Evolutionary conservation across 257 asterid genomes (phyloP), one percentile per base, ranked within the genome.

Genomic region (Primulina tabacum): DNA sequence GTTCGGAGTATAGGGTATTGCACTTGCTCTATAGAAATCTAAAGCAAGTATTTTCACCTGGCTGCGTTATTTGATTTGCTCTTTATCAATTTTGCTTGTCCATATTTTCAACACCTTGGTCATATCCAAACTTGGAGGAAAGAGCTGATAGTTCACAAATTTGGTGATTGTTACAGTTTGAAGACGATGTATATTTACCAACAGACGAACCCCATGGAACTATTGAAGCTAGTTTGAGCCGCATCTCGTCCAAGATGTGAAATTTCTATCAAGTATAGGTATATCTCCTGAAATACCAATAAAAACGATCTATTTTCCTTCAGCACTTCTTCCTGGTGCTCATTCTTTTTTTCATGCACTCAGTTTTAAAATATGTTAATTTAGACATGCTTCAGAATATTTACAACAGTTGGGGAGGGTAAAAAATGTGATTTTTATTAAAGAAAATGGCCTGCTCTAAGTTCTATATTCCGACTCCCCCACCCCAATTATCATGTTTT

Each of bases 121-220:
- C 56, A 50, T 50, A 50, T 43, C 21, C 56, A 47, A 16, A 5
- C 56, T 14, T 47, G 20, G 56, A 47, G 18, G 56, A 47, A 14
- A 14, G 56, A 47, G 56, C 56, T 16, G 56, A 47, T 47, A 20
- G 4, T 14, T 47, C 16, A 47, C 8, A 47, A 47, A 47, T 47
- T 38, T 8, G 16, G 30, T 79, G 59, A 64, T 57, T 60, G 52
- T 43, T 75, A 65, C 89, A 94, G 99, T 94, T 94, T 75, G 95
- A 80, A 66, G 95, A 94, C 65, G 99, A 94, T 67, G 97, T 91
- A 7, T 94, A 66, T 75, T 71, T 91, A 68, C 99, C 99, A 18
- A 88, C 92, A 9, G 99, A 94, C 72, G 96, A 94, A 80, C 99
- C 97, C 17, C 99, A 90, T 14, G 99, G 99, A 53, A 75, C 97